A percentile compares a stretch with the other conserved stretches of the same genome.
Conservation (phyloP, 2,329 filamentous ascomycete genomes). For the Trichoderma polysporum region DNA sequence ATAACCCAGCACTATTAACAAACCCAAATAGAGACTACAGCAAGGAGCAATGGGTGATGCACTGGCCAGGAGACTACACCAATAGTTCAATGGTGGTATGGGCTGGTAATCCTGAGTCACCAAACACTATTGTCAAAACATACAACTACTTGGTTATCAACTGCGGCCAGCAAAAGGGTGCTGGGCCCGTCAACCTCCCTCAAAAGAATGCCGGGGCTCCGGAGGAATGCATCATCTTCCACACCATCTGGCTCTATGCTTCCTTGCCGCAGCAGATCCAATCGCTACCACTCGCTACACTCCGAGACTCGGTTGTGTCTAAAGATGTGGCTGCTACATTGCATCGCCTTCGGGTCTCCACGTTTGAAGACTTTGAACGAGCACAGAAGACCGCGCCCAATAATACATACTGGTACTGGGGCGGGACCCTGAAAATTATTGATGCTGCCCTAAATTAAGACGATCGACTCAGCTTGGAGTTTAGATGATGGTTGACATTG, state of each 20-base stretch:
- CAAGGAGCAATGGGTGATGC: neutral
- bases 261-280: slow-evolving; percentile 37
- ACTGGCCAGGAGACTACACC: neutral
- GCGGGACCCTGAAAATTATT: neutral
- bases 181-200: slow-evolving; percentile 48
- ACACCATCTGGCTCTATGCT: slow-evolving; percentile 53
- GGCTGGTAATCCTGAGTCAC: slow-evolving; percentile 42
- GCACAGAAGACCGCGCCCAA: neutral
- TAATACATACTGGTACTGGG: neutral
- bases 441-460: neutral
- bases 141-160: slow-evolving; percentile 49
- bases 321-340: neutral
- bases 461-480: neutral
- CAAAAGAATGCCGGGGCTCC: slow-evolving; percentile 54
- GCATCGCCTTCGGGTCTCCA: neutral
- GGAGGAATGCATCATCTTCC: slow-evolving; percentile 45
- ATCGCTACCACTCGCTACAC: slow-evolving; percentile 26
- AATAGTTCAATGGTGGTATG: slow-evolving; percentile 39
- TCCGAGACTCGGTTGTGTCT: neutral
- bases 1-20: neutral
- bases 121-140: slow-evolving; percentile 42
- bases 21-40: neutral
- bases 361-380: neutral
- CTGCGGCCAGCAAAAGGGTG: slow-evolving; percentile 34
- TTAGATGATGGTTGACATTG: neutral